phyloP scores from a whole-genome alignment of 148 eudicot species.

The Rhododendron ovatum region DNA sequence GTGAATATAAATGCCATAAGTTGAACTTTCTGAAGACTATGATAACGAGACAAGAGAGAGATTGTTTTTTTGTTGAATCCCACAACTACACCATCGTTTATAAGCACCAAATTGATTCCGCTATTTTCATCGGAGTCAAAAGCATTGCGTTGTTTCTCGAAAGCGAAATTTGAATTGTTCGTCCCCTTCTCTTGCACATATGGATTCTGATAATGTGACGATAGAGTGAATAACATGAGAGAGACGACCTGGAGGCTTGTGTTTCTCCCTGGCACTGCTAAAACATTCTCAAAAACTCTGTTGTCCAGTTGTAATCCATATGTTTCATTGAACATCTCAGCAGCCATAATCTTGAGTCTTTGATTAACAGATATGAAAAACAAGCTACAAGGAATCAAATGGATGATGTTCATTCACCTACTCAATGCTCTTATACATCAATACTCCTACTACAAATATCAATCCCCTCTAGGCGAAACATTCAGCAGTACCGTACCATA shows the following conservation, averaged over 20 bases:
- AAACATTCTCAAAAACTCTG: not conserved
- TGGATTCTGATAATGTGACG: not conserved
- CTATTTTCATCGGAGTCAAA: not conserved
- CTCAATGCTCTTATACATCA: not conserved
- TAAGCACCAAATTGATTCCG: not conserved
- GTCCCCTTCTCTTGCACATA: not conserved
- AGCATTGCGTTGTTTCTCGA: not conserved
- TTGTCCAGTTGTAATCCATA: not conserved
- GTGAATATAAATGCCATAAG: too few relatives aligned
- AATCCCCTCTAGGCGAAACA: constrained; percentile 15
- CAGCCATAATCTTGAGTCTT: not conserved
- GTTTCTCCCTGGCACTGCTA: not conserved
- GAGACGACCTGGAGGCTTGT: not conserved
- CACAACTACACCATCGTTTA: not conserved
- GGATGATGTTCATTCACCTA: not conserved
- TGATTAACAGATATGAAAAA: not conserved
- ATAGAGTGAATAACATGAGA: not conserved
- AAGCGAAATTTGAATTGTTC: not conserved
- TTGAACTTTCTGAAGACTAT: too few relatives aligned
- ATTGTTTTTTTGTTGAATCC: too few relatives aligned
- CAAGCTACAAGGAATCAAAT: not conserved
- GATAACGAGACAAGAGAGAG: too few relatives aligned
- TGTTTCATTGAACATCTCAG: not conserved
- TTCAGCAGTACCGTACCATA: constrained; percentile 31
- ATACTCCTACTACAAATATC: not conserved